phyloP scores from a whole-genome alignment of 2,329 filamentous ascomycete species.

The Penicillium sp. region DNA sequence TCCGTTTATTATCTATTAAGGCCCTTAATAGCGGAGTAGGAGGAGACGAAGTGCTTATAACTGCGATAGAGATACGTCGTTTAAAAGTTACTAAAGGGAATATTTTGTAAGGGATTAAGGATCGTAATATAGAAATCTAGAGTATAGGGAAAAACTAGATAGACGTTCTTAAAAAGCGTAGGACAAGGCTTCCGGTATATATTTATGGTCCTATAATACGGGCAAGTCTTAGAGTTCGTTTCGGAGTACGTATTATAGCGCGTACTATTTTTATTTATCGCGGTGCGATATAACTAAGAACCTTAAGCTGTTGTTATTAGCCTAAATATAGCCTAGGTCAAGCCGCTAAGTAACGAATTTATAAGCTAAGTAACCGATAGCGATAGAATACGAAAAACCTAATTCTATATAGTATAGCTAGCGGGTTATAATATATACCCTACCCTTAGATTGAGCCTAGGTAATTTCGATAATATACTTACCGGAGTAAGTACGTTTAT shows the following conservation, averaged over 20 bases:
- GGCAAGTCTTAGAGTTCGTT: not conserved
- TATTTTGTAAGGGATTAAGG: not conserved
- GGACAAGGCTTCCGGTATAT: not conserved
- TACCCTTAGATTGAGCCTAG: not conserved
- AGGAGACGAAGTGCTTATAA: slow-evolving; percentile 17
- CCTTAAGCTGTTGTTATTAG: not conserved
- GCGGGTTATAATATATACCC: not conserved
- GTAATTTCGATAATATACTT: not conserved
- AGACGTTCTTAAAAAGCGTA: not conserved
- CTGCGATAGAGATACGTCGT: slow-evolving; percentile 8
- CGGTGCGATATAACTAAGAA: not conserved
- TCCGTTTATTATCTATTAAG: slow-evolving; percentile 9
- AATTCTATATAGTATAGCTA: not conserved
- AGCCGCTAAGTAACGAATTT: not conserved
- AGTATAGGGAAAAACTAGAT: not conserved
- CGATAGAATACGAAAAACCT: not conserved
- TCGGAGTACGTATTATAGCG: not conserved
- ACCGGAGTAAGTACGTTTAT: not conserved
- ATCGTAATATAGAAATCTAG: slow-evolving; percentile 6
- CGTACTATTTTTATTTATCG: not conserved
- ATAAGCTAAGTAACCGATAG: not conserved
- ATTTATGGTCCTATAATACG: not conserved
- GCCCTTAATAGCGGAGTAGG: slow-evolving; percentile 16
- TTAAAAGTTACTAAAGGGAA: not conserved
- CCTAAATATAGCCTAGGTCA: not conserved